These are phyloP conservation scores for Cytospora piceicola DNA, from an alignment of 2,329 filamentous ascomycete species.

Conservation along the genomic window DNA sequence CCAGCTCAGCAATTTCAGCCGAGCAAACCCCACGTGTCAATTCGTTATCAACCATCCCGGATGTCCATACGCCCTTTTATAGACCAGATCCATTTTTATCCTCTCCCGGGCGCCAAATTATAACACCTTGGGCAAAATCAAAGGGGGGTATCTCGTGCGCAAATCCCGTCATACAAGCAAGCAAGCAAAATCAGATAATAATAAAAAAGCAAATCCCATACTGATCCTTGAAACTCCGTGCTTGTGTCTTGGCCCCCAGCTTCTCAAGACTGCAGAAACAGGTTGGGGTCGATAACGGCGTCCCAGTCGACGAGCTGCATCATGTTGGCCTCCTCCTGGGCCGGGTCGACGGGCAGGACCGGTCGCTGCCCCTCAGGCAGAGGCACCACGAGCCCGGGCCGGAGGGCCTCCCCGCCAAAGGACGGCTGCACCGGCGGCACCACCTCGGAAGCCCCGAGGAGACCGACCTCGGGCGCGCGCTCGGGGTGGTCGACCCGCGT, in stretches of 20 bases:
- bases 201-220: no score
- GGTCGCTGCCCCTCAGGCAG: conserved; percentile 1
- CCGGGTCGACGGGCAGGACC: conserved; percentile 26
- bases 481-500: conserved; percentile 40
- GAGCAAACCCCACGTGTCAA: neutral
- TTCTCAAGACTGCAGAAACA: conserved; percentile 18
- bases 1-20: neutral
- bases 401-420: neutral
- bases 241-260: neutral
- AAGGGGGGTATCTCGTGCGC: conserved; percentile 14
- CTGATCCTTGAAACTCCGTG: neutral
- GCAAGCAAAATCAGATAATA: no score
- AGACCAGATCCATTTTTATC: neutral
- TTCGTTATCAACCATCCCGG: neutral
- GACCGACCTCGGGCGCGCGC: conserved; percentile 9
- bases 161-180: neutral
- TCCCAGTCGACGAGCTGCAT: conserved; percentile 34
- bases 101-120: neutral
- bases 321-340: conserved; percentile 36
- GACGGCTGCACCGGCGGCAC: conserved; percentile 20
- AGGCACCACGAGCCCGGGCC: conserved; percentile 14
- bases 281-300: conserved; percentile 24
- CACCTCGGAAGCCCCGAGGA: conserved; percentile 11
- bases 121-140: neutral
- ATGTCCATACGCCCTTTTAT: neutral